Percentiles rank a stretch among this genome's conserved stretches.
Conservation (phyloP, 73 alveolate genomes). For the Tetrahymena thermophila region DNA sequence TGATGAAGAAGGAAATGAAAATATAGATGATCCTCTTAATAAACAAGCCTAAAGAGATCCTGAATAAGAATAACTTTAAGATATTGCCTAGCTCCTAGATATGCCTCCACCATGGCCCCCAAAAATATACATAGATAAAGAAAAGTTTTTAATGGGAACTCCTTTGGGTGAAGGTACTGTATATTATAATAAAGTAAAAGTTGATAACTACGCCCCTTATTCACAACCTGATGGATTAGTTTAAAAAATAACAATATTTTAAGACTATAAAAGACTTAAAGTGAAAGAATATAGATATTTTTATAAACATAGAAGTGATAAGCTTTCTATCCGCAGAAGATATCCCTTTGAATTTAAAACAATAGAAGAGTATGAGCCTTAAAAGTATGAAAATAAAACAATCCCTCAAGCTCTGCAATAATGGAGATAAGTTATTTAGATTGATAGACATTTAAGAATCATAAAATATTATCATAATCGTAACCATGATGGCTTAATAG, state of each 20-base stretch:
- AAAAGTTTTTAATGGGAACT: slow-evolving; percentile 70
- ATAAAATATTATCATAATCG: slow-evolving; percentile 76
- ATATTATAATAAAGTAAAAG: slow-evolving; percentile 77
- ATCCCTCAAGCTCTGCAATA: slow-evolving; percentile 42
- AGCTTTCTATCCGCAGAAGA: slow-evolving; percentile 65
- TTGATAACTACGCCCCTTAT: slow-evolving; percentile 77
- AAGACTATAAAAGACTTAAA: slow-evolving; percentile 73
- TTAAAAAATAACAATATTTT: slow-evolving; percentile 62
- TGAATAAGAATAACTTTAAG: slow-evolving; percentile 44
- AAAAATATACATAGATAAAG: slow-evolving; percentile 70
- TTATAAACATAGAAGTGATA: slow-evolving; percentile 75
- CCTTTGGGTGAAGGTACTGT: slow-evolving; percentile 85
- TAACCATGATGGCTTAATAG: slow-evolving; percentile 79
- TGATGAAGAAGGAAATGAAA: slow-evolving; percentile 61
- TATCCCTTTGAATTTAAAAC: slow-evolving; percentile 82
- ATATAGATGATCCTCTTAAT: slow-evolving; percentile 51
- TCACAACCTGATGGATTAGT: slow-evolving; percentile 79
- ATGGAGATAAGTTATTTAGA: slow-evolving; percentile 76
- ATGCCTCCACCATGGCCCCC: slow-evolving; percentile 97
- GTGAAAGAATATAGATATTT: slow-evolving; percentile 61
- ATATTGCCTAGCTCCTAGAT: slow-evolving; percentile 65
- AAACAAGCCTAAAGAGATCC: slow-evolving; percentile 46
- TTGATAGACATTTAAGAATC: slow-evolving; percentile 66
- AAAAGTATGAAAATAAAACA: slow-evolving; percentile 5
- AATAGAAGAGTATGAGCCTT: slow-evolving; percentile 82